phyloP scores from a whole-genome alignment of 441 rosid species.

The Geranium incanum region DNA sequence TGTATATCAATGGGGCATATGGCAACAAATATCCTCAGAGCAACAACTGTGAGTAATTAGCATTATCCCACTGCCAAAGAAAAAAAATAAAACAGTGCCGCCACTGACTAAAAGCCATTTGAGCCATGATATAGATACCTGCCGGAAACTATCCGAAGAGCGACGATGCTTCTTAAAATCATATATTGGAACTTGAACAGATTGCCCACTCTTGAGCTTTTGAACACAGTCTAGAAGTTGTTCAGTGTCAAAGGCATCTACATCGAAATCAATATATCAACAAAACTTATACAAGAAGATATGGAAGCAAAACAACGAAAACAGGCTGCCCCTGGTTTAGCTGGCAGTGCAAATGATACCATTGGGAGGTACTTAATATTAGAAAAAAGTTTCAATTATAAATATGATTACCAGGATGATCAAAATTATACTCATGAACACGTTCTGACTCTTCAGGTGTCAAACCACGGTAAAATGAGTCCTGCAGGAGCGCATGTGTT shows the following conservation, averaged over 20 bases:
- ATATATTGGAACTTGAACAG: conserved; percentile 84
- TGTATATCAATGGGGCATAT: background rate
- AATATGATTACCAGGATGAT: conserved; percentile 69
- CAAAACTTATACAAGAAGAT: conserved; percentile 56
- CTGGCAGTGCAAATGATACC: background rate
- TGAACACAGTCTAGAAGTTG: conserved; percentile 80
- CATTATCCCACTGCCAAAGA: background rate
- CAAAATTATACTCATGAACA: conserved; percentile 92
- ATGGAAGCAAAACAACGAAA: conserved; percentile 20
- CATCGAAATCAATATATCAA: conserved; percentile 33
- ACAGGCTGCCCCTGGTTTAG: background rate
- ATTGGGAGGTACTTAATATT: background rate
- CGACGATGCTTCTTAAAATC: conserved; percentile 86
- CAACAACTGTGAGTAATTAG: background rate
- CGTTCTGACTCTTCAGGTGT: conserved; percentile 64
- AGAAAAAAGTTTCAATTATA: conserved; percentile 7
- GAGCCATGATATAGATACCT: conserved; percentile 55
- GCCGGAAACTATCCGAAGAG: conserved; percentile 73
- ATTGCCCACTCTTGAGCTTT: conserved; percentile 58
- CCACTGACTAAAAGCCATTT: background rate
- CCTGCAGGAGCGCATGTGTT: conserved; percentile 37
- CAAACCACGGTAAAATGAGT: conserved; percentile 90
- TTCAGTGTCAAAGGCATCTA: conserved; percentile 95
- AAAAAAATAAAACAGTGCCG: background rate
- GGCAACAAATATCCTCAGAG: background rate